phyloP scores from a whole-genome alignment of 2,329 filamentous ascomycete genomes.

The Trichoderma polysporum region DNA sequence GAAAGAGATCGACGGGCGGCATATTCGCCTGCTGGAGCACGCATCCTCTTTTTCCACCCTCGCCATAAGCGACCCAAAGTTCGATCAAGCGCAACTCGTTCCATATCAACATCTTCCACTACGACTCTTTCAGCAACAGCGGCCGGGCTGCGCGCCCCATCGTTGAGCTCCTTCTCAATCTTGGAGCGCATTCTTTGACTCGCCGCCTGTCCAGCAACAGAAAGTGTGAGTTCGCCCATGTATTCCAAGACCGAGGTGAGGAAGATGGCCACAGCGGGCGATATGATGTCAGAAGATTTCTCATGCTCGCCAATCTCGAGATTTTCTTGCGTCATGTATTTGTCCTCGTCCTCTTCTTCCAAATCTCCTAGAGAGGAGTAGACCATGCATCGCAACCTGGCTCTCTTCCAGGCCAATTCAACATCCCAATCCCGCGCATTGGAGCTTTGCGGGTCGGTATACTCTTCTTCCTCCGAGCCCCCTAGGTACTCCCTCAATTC shows the following conservation, averaged over 20 bases:
- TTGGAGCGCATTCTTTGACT: conserved; percentile 64
- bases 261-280: conserved; percentile 91
- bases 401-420: conserved; percentile 92
- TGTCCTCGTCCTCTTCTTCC: conserved; percentile 96
- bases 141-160: conserved; percentile 46
- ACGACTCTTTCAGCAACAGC: conserved; percentile 65
- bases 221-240: conserved; percentile 84
- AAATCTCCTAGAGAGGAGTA: conserved; percentile 95
- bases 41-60: conserved; percentile 86
- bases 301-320: conserved; percentile 60
- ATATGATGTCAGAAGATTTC: conserved; percentile 67
- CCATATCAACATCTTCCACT: conserved; percentile 90
- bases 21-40: conserved; percentile 53
- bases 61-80: conserved; percentile 89
- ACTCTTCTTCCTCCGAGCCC: conserved; percentile 72
- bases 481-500: conserved; percentile 87
- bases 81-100: conserved; percentile 85
- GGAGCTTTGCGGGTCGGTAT: conserved; percentile 54
- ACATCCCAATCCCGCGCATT: conserved; percentile 71
- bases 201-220: conserved; percentile 83
- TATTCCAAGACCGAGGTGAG: conserved; percentile 92
- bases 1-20: conserved; percentile 52
- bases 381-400: conserved; percentile 92
- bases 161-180: conserved; percentile 59
- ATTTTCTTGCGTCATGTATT: conserved; percentile 78